phyloP scores from a whole-genome alignment of 192 early-diverging fungal genomes.

The Mortierella antarctica region DNA sequence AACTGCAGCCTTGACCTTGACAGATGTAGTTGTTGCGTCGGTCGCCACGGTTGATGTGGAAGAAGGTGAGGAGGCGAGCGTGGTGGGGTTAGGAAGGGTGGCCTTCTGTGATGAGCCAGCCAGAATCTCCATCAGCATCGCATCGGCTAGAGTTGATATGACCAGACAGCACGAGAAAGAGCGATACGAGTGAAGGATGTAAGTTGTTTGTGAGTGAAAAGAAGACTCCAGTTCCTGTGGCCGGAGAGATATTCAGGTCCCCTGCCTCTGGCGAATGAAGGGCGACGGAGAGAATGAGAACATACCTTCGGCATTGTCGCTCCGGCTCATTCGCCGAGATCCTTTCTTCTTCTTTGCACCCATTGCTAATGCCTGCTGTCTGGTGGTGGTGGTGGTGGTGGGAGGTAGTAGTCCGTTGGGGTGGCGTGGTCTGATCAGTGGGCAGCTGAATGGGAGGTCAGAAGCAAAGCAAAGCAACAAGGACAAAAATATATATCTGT shows the following conservation, averaged over 20 bases:
- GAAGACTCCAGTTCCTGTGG: neutral
- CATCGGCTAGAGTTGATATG: constrained; percentile 8
- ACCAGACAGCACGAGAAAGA: neutral
- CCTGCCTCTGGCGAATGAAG: neutral
- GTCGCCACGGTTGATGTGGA: too few relatives aligned
- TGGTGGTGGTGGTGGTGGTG: too few relatives aligned
- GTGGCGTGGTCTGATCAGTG: neutral
- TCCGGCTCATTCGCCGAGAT: constrained; percentile 5
- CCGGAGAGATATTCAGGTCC: neutral
- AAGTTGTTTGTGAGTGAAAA: neutral
- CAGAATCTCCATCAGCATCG: constrained; percentile 7
- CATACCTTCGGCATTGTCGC: constrained; percentile 23
- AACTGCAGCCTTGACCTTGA: too few relatives aligned
- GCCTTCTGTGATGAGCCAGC: constrained; percentile 3
- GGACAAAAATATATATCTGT: constrained; percentile 7
- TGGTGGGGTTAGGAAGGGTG: too few relatives aligned
- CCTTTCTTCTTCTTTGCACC: constrained; percentile 34
- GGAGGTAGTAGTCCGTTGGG: too few relatives aligned
- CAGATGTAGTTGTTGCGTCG: too few relatives aligned
- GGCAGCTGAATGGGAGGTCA: neutral
- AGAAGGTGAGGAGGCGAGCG: too few relatives aligned
- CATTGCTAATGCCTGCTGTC: neutral
- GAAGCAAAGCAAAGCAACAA: neutral
- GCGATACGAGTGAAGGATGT: neutral
- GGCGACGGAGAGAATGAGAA: neutral